phyloP scores from a whole-genome alignment of 192 early-diverging fungal species.

The Diversispora eburnea region DNA sequence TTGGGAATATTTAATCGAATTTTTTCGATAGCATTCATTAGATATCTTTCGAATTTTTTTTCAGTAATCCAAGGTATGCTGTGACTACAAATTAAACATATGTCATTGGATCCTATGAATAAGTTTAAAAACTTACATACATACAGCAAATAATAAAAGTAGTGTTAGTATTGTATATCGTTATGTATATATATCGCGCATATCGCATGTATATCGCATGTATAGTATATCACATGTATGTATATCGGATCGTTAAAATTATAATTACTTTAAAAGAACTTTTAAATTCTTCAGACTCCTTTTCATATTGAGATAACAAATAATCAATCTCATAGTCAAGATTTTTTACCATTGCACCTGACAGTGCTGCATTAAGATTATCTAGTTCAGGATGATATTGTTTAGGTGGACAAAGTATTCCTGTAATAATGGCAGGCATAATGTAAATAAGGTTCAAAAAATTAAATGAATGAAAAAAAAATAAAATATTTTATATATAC shows the following conservation, averaged over 20 bases:
- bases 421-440: not conserved
- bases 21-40: constrained; percentile 33
- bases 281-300: not conserved
- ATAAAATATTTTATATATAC: constrained; percentile 32
- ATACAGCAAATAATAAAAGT: not conserved
- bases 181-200: constrained; percentile 24
- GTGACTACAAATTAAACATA: constrained; percentile 44
- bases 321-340: constrained; percentile 45
- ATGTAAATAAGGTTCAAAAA: too few relatives aligned
- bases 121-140: constrained; percentile 48
- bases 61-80: constrained; percentile 18
- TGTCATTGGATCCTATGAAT: constrained; percentile 59
- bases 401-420: constrained; percentile 1
- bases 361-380: constrained; percentile 51
- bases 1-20: constrained; percentile 40
- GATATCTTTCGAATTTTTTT: constrained; percentile 31
- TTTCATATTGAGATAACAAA: constrained; percentile 36
- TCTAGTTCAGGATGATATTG: constrained; percentile 13
- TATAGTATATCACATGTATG: constrained; percentile 1
- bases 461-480: not conserved
- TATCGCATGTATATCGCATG: not conserved
- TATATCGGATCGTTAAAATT: too few relatives aligned
- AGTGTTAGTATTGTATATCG: not conserved
- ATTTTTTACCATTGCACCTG: constrained; percentile 49
- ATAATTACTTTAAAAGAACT: not conserved